phyloP scores from a whole-genome alignment of 148 eudicot species.

The Vaccinium vitisidaea region DNA sequence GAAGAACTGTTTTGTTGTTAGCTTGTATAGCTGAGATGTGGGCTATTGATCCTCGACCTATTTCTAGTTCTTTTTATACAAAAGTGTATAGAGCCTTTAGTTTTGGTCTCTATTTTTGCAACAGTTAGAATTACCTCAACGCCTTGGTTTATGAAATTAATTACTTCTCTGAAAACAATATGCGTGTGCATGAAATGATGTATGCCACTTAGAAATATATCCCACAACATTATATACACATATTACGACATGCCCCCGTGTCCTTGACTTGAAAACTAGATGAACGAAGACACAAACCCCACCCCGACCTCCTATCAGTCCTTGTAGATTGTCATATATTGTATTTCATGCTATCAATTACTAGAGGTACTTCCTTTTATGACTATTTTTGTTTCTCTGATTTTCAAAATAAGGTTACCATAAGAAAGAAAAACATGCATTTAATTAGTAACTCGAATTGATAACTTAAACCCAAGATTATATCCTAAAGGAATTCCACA shows the following conservation, averaged over 20 bases:
- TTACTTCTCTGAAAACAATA: not conserved
- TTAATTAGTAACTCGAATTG: not conserved
- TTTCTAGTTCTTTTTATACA: not conserved
- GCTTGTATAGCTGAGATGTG: not conserved
- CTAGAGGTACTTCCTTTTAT: not conserved
- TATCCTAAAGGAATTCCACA: not conserved
- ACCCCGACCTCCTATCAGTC: not conserved
- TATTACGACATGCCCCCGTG: not conserved
- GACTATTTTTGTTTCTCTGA: not conserved
- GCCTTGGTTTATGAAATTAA: not conserved
- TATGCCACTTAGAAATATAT: not conserved
- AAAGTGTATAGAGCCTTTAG: not conserved
- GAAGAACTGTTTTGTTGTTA: not conserved
- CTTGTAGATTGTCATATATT: not conserved
- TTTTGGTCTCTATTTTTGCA: not conserved
- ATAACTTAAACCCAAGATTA: not conserved
- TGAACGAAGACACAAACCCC: not conserved
- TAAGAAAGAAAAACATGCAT: not conserved
- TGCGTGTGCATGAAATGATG: not conserved
- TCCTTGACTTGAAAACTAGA: conserved; percentile 1
- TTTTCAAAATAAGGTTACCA: not conserved
- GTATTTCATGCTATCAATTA: not conserved
- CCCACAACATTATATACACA: not conserved
- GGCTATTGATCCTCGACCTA: not conserved
- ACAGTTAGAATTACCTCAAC: not conserved